Evolutionary conservation across 164 flowering plant species (phyloP), one percentile per base, ranked within the genome.

Genomic region (Chimonanthus praecox): DNA sequence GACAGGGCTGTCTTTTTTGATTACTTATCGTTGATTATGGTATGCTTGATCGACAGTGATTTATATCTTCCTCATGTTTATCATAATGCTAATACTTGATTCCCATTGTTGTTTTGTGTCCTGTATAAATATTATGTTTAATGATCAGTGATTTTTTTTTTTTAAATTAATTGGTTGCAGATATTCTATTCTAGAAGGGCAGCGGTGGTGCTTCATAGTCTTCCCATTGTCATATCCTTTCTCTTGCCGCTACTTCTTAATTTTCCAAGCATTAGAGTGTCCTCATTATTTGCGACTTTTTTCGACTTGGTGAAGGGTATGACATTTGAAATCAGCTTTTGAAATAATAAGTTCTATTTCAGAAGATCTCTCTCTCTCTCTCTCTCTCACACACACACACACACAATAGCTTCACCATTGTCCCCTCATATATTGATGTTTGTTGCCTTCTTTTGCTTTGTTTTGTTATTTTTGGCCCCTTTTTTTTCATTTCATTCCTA

Each of bases 1-100:
- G 92, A 87, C 8, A 81, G 88, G 7, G 92, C 94, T 73, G 80
- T 92, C 73, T 95, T 91, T 88, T 95, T 93, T 77, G 99, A 95
- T 79, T 93, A 90, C 82, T 76, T 92, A 43, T 74, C 97, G 66
- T 80, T 73, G 82, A 82, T 92, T 78, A 86, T 92, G 98, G 99
- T 95, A 88, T 18, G 84, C 63, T 60, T 49, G 21, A 63, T 9
- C 7, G 49, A 46, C 70, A 21, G 58, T 70, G 72, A 15, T 70
- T 43, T 44, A 70, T 4, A 7, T 18, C 7, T 50, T 71, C 49
- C 44, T 49, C 5, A n/a, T 72, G 58, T 47, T 5, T 46, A 7
- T 48, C 16, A 9, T 16, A 44, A 13, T 64, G 13, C 6, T 15
- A 49, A 62, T 71, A 20, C 10, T 47, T 3, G 16, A 54, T 9